Evolutionary conservation across 805 yeast genomes (phyloP).

Genomic region (Sugiyamaella valdiviana): DNA sequence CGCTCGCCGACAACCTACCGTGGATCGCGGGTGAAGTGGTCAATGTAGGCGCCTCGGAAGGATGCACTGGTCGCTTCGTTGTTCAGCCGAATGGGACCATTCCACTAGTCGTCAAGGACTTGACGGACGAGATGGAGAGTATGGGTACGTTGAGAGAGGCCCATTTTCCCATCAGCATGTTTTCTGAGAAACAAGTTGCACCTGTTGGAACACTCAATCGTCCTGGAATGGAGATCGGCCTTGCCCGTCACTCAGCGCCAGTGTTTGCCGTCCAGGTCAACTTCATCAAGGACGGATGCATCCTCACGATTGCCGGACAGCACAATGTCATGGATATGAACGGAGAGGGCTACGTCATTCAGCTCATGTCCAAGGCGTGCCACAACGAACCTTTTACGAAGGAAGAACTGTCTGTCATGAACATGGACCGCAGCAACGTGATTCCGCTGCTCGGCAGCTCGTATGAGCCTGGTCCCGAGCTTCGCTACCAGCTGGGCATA

Average conservation of each 20-base stretch:
- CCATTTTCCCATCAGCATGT: conserved; percentile 7
- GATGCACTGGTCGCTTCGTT: neutral
- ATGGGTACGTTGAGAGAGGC: conserved; percentile 3
- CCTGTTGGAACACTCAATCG: conserved; percentile 1
- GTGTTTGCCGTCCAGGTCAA: conserved; percentile 9
- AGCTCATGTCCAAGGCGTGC: conserved; percentile 11
- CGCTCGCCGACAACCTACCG: conserved; percentile 7
- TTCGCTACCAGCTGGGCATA: neutral
- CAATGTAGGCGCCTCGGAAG: conserved; percentile 2
- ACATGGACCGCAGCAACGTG: neutral
- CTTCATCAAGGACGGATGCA: conserved; percentile 7
- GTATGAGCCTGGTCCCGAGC: conserved; percentile 2
- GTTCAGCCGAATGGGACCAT: conserved; percentile 1
- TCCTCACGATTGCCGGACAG: conserved; percentile 9
- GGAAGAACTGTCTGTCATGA: conserved; percentile 6
- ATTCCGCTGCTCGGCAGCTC: neutral
- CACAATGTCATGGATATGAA: conserved; percentile 10
- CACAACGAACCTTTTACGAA: conserved; percentile 3
- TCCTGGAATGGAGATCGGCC: neutral
- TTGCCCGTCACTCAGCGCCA: neutral
- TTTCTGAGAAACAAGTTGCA: conserved; percentile 8
- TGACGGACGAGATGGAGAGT: neutral
- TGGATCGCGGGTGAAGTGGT: conserved; percentile 15
- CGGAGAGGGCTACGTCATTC: conserved; percentile 7
- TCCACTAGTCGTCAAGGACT: conserved; percentile 10